A percentile compares a stretch with the other conserved stretches of the same genome.
phyloP scores from a whole-genome alignment of 1,284 basidiomycete genomes.

The Tetrapyrgos nigripes region DNA sequence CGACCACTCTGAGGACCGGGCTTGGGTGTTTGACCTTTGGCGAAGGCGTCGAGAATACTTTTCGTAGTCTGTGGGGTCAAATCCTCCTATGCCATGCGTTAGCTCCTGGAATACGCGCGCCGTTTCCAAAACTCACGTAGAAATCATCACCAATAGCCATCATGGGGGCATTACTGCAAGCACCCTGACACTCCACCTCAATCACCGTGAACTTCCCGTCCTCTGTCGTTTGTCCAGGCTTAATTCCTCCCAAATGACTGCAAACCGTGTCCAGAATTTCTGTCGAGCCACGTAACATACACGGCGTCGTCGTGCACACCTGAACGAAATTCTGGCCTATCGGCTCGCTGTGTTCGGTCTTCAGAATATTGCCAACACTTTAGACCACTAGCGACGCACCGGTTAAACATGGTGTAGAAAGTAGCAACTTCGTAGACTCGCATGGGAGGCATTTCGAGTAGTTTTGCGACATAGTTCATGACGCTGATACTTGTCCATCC shows the following conservation, averaged over 20 bases:
- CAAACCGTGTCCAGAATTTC: slow-evolving; percentile 90
- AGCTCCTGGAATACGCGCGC: slow-evolving; percentile 16
- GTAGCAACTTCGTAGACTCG: slow-evolving; percentile 99
- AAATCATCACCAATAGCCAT: slow-evolving; percentile 96
- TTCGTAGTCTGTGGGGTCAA: slow-evolving; percentile 91
- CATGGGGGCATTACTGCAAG: slow-evolving; percentile 99
- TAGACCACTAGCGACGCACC: slow-evolving; percentile 51
- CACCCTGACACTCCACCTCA: slow-evolving; percentile 98
- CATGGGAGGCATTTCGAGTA: slow-evolving; percentile 97
- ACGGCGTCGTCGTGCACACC: slow-evolving; percentile 99
- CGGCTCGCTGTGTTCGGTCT: slow-evolving; percentile 71
- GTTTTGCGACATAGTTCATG: slow-evolving; percentile 96
- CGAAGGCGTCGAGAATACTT: slow-evolving; percentile 87
- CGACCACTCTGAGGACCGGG: slow-evolving; percentile 92
- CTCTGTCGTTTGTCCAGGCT: slow-evolving; percentile 90
- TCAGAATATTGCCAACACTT: background rate
- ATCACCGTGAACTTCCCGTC: slow-evolving; percentile 98
- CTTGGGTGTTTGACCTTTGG: slow-evolving; percentile 87
- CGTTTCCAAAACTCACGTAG: slow-evolving; percentile 66
- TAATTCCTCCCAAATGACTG: slow-evolving; percentile 83
- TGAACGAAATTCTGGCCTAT: slow-evolving; percentile 96
- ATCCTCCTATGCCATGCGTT: slow-evolving; percentile 76
- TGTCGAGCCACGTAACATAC: slow-evolving; percentile 94
- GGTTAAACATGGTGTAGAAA: slow-evolving; percentile 99
- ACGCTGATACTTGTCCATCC: slow-evolving; percentile 99